Evolutionary conservation across 768 basidiomycete genomes (phyloP).

Genomic region (Gautieria morchelliformis): DNA sequence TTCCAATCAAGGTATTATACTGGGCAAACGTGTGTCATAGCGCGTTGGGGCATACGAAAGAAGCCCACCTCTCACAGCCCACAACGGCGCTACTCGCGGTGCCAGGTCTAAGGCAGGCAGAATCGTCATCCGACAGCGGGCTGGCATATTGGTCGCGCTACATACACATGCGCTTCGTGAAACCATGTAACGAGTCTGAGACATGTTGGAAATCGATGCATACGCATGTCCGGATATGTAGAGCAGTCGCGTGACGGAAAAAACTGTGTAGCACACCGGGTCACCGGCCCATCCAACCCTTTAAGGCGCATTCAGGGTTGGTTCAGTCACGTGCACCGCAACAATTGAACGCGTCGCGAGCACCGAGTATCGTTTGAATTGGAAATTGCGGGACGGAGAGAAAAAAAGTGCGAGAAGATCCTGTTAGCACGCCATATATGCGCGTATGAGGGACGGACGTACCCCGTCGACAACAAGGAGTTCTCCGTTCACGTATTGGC

Average conservation of each 20-base stretch:
- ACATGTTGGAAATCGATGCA: not conserved
- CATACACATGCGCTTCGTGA: not conserved
- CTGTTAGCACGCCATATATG: not conserved
- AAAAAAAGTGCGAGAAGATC: not conserved
- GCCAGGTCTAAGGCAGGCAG: too few relatives aligned
- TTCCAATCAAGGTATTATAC: too few relatives aligned
- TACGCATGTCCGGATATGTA: not conserved
- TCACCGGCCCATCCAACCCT: constrained; percentile 10
- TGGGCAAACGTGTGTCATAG: too few relatives aligned
- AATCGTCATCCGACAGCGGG: too few relatives aligned
- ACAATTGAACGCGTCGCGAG: not conserved
- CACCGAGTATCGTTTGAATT: not conserved
- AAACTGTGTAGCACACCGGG: not conserved
- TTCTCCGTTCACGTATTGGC: constrained; percentile 67
- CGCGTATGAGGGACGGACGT: constrained; percentile 20
- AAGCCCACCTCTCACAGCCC: too few relatives aligned
- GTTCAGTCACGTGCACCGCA: not conserved
- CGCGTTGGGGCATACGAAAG: too few relatives aligned
- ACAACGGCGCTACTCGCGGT: too few relatives aligned
- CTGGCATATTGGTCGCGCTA: not conserved
- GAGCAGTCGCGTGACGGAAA: not conserved
- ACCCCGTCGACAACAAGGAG: constrained; percentile 64
- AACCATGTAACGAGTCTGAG: not conserved
- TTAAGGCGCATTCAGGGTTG: not conserved
- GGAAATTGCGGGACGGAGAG: not conserved